phyloP scores from a whole-genome alignment of 2,329 filamentous ascomycete species.

The Aspergillus pseudoviridinutans region DNA sequence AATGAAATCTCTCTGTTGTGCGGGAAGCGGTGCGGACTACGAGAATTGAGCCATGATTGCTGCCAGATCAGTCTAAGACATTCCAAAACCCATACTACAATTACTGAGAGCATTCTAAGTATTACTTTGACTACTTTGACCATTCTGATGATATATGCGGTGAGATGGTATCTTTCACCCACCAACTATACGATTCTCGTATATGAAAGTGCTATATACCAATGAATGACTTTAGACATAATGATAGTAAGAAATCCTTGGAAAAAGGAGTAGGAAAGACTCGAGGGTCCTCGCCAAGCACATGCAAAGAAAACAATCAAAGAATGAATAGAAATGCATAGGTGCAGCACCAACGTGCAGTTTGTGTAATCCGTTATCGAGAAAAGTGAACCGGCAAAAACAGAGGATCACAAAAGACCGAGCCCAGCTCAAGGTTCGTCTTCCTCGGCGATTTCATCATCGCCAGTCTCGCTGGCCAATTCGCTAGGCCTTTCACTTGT shows the following conservation, averaged over 20 bases:
- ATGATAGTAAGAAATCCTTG: conserved; percentile 11
- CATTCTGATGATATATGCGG: not conserved
- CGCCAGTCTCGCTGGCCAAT: conserved; percentile 40
- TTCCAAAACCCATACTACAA: not conserved
- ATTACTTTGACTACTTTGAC: not conserved
- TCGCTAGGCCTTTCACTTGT: conserved; percentile 43
- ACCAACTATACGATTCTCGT: not conserved
- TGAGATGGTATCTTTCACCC: not conserved
- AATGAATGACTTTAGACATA: conserved; percentile 7
- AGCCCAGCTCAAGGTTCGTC: conserved; percentile 9
- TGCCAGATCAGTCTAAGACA: not conserved
- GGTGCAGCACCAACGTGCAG: not conserved
- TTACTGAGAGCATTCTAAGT: not conserved
- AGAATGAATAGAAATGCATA: not conserved
- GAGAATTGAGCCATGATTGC: not conserved
- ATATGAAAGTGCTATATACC: conserved; percentile 8
- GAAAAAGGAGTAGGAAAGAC: not conserved
- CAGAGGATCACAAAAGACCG: not conserved
- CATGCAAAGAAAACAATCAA: not conserved
- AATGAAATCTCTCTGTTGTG: not conserved
- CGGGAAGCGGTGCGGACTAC: not conserved
- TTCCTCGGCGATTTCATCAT: conserved; percentile 40
- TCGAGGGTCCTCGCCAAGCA: not conserved
- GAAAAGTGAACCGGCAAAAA: not conserved
- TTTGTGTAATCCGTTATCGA: not conserved